Conservation (phyloP, 1,284 basidiomycete genomes). For the Fomitopsis pinicola region DNA sequence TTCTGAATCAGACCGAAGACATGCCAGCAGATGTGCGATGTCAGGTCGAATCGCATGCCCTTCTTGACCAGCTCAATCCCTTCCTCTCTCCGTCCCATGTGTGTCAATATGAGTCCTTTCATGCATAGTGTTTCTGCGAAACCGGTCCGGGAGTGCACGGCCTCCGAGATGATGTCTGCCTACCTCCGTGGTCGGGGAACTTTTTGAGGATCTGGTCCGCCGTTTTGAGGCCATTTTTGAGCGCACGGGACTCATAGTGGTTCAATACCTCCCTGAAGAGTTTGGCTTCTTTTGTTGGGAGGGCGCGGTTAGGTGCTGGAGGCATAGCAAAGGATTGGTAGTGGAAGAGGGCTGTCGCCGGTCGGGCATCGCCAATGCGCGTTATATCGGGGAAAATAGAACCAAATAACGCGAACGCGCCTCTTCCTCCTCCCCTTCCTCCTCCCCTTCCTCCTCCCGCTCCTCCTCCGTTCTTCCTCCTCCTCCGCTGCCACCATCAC, state of each 20-base stretch:
- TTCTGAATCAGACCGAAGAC: slow-evolving; percentile 94
- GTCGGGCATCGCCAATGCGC: not conserved
- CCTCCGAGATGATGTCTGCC: slow-evolving; percentile 14
- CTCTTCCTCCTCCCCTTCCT: too few relatives aligned
- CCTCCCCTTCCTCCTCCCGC: too few relatives aligned
- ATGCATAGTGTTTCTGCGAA: slow-evolving; percentile 86
- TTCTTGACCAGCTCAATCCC: slow-evolving; percentile 86
- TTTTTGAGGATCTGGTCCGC: slow-evolving; percentile 96
- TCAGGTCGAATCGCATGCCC: slow-evolving; percentile 85
- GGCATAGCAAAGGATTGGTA: too few relatives aligned
- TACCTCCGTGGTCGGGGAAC: slow-evolving; percentile 93
- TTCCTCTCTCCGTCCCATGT: slow-evolving; percentile 81
- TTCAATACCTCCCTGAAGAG: slow-evolving; percentile 90
- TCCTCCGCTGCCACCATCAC: too few relatives aligned
- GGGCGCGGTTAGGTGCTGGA: slow-evolving; percentile 38
- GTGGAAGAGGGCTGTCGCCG: too few relatives aligned
- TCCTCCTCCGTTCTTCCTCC: too few relatives aligned
- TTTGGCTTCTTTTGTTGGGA: slow-evolving; percentile 81
- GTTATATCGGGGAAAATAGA: slow-evolving; percentile 13
- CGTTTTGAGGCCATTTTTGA: slow-evolving; percentile 88
- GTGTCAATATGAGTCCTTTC: slow-evolving; percentile 86
- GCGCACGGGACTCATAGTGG: slow-evolving; percentile 87
- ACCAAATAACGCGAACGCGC: slow-evolving; percentile 23
- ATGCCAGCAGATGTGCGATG: slow-evolving; percentile 97
- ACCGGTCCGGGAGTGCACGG: slow-evolving; percentile 6